Conservation (phyloP, 495 filamentous ascomycete species). For the Tetracladium setigerum region DNA sequence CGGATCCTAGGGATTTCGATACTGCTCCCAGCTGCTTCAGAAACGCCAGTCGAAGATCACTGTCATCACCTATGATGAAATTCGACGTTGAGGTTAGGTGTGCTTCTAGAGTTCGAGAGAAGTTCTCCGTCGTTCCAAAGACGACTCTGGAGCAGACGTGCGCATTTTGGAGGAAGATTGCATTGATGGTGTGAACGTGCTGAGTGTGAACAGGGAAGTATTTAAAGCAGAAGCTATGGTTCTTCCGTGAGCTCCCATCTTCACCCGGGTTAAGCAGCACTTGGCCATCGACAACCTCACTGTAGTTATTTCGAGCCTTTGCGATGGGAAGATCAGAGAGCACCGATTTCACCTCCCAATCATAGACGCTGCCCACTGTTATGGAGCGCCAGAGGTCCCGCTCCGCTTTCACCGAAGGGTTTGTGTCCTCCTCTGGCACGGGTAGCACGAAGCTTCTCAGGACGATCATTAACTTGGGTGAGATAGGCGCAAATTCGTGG, state of each 20-base stretch:
- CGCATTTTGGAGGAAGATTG: conserved; percentile 31
- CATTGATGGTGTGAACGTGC: conserved; percentile 35
- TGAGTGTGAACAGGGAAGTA: conserved; percentile 26
- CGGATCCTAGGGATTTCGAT: conserved; percentile 20
- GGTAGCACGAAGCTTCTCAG: conserved; percentile 27
- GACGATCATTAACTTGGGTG: conserved; percentile 42
- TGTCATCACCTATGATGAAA: conserved; percentile 2
- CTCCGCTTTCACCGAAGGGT: background rate
- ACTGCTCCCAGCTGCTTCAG: conserved; percentile 23
- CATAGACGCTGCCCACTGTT: background rate
- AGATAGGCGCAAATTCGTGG: conserved; percentile 41
- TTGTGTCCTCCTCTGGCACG: conserved; percentile 18
- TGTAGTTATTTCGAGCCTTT: conserved; percentile 31
- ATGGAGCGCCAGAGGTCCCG: conserved; percentile 1
- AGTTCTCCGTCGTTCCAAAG: conserved; percentile 17
- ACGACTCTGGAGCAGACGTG: conserved; percentile 20
- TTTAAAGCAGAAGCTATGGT: conserved; percentile 31
- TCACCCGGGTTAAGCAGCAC: conserved; percentile 8
- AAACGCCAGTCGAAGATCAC: conserved; percentile 9
- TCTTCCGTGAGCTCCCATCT: background rate
- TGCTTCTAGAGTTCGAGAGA: conserved; percentile 25
- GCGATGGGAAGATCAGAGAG: conserved; percentile 32
- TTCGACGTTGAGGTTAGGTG: conserved; percentile 25
- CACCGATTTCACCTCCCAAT: conserved; percentile 9
- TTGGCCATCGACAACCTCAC: conserved; percentile 20